These are phyloP conservation scores for Ustilago curta DNA, from an alignment of 1,284 basidiomycete species.

Conservation along the genomic window DNA sequence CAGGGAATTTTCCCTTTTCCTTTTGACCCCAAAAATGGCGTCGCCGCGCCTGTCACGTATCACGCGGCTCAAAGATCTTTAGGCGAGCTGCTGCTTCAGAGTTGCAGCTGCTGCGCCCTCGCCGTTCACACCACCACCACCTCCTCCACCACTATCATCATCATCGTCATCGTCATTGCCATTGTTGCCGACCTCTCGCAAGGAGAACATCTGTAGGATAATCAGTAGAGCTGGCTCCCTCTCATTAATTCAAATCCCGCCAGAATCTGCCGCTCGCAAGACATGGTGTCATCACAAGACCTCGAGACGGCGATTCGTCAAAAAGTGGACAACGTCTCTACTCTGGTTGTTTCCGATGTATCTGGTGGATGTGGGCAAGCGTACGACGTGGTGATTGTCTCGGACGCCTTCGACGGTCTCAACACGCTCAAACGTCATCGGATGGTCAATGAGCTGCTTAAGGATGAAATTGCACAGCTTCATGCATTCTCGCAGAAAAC, in stretches of 20 bases:
- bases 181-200: background rate
- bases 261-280: no score
- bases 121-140: background rate
- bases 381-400: slow-evolving; percentile 68
- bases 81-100: background rate
- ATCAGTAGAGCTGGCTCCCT: no score
- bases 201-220: no score
- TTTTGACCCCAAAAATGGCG: no score
- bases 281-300: slow-evolving; percentile 65
- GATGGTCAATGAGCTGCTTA: slow-evolving; percentile 70
- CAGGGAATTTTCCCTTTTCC: slow-evolving; percentile 1
- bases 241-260: no score
- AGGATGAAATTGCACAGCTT: slow-evolving; percentile 70
- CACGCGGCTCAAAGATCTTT: slow-evolving; percentile 4
- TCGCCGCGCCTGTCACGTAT: background rate
- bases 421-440: slow-evolving; percentile 67
- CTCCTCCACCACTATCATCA: no score
- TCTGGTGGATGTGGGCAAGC: slow-evolving; percentile 68
- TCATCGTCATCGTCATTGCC: no score
- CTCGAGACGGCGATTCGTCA: slow-evolving; percentile 65
- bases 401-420: slow-evolving; percentile 63
- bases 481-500: slow-evolving; percentile 71
- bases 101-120: background rate
- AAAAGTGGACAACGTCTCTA: slow-evolving; percentile 59
- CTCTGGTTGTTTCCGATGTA: slow-evolving; percentile 67